A percentile compares a stretch with the other conserved stretches of the same genome.
Evolutionary conservation across 257 asterid genomes (phyloP).

Genomic region (Leonotis leonurus): DNA sequence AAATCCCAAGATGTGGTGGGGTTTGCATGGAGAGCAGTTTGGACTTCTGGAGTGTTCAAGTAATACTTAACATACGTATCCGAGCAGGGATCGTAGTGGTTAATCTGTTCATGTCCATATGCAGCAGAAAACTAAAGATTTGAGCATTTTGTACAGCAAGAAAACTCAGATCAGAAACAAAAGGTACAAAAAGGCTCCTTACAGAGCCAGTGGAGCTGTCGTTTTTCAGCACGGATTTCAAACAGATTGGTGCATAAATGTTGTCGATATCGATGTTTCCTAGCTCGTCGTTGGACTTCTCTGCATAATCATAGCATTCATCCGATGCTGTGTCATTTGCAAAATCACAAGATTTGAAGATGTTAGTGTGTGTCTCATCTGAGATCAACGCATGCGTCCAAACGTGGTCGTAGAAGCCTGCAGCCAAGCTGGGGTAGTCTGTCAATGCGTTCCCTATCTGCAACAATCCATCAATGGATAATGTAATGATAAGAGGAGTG

Average conservation of each 20-base stretch:
- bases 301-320: constrained; percentile 2
- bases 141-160: not conserved
- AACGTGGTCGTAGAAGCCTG: constrained; percentile 28
- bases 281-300: not conserved
- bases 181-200: not conserved
- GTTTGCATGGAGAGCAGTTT: constrained; percentile 29
- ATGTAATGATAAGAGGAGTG: not conserved
- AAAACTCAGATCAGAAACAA: not conserved
- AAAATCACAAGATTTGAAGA: constrained; percentile 19
- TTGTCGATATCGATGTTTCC: not conserved
- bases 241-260: constrained; percentile 9
- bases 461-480: not conserved
- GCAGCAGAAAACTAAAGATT: not conserved
- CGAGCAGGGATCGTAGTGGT: constrained; percentile 31
- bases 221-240: not conserved
- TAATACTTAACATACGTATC: constrained; percentile 17
- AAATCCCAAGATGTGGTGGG: constrained; percentile 25
- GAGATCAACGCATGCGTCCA: constrained; percentile 49
- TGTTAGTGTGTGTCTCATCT: constrained; percentile 30
- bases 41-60: constrained; percentile 26
- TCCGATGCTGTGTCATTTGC: constrained; percentile 6
- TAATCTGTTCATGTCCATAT: constrained; percentile 4
- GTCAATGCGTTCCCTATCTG: constrained; percentile 46
- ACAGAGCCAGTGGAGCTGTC: not conserved
- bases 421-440: constrained; percentile 3